These are phyloP conservation scores for Sporisorium scitamineum DNA, from an alignment of 1,284 basidiomycete genomes.

Conservation along the genomic window DNA sequence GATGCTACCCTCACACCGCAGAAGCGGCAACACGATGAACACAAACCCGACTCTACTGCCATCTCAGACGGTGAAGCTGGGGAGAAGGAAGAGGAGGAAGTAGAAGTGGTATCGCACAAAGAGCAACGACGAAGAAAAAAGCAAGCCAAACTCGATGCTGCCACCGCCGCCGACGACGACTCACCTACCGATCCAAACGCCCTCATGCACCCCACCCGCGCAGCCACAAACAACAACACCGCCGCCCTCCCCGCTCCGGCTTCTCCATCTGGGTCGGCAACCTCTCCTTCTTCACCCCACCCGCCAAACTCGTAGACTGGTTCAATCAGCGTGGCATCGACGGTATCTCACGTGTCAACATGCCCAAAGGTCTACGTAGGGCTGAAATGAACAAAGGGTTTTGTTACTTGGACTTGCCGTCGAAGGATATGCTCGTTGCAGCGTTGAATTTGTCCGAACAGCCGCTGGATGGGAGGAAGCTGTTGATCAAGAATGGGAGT, in stretches of 20 bases:
- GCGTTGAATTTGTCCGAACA: slow-evolving; percentile 86
- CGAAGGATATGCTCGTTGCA: slow-evolving; percentile 78
- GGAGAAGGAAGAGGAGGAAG: slow-evolving; percentile 56
- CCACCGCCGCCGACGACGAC: slow-evolving; percentile 4
- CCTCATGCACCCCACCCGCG: slow-evolving; percentile 21
- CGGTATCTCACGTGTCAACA: slow-evolving; percentile 73
- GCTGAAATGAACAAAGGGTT: slow-evolving; percentile 77
- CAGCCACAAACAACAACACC: slow-evolving; percentile 11
- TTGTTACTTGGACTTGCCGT: slow-evolving; percentile 93
- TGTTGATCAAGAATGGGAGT: slow-evolving; percentile 91
- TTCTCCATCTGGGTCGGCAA: slow-evolving; percentile 75
- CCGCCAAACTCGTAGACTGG: slow-evolving; percentile 57
- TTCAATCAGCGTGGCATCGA: slow-evolving; percentile 57
- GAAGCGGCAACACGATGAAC: slow-evolving; percentile 74
- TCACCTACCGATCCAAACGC: slow-evolving; percentile 31
- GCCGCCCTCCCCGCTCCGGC: slow-evolving; percentile 69
- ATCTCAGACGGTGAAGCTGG: slow-evolving; percentile 71
- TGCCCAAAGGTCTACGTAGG: slow-evolving; percentile 71
- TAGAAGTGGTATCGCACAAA: slow-evolving; percentile 61
- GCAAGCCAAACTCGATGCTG: slow-evolving; percentile 24
- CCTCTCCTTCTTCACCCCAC: slow-evolving; percentile 60
- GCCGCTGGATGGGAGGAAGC: slow-evolving; percentile 82
- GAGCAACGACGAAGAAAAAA: slow-evolving; percentile 61
- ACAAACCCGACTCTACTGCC: too few relatives aligned
- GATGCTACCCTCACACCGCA: neutral